phyloP scores from a whole-genome alignment of 2,329 filamentous ascomycete genomes.

The Cercospora nicotianae region DNA sequence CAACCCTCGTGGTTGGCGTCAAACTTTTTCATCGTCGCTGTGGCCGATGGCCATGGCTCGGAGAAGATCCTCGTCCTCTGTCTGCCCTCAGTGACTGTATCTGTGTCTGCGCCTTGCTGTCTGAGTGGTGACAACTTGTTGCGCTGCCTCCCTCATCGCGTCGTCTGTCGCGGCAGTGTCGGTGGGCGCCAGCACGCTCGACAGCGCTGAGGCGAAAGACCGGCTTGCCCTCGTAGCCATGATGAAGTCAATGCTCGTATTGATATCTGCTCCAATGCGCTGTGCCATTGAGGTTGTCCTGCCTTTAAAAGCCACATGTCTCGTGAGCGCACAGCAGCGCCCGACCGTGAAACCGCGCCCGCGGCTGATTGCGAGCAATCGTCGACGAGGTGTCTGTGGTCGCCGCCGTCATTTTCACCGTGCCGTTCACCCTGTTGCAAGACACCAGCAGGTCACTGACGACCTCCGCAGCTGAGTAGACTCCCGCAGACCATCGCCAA shows the following conservation, averaged over 20 bases:
- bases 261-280: background rate
- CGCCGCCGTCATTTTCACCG: background rate
- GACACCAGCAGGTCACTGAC: background rate
- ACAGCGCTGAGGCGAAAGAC: background rate
- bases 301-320: background rate
- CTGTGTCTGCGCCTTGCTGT: background rate
- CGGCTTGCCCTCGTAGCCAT: background rate
- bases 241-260: background rate
- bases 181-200: background rate
- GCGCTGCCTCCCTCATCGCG: background rate
- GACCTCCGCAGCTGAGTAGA: background rate
- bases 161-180: background rate
- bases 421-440: background rate
- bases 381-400: background rate
- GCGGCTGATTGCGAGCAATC: background rate
- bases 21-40: conserved; percentile 16
- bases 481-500: background rate
- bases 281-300: background rate
- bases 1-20: background rate
- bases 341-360: background rate
- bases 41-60: conserved; percentile 8
- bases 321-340: background rate
- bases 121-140: background rate
- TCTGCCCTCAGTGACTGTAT: background rate
- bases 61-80: conserved; percentile 10